Evolutionary conservation across 192 early-diverging fungal genomes (phyloP), one percentile per base, ranked within the genome.

Genomic region (Rhizophagus prolifer): DNA sequence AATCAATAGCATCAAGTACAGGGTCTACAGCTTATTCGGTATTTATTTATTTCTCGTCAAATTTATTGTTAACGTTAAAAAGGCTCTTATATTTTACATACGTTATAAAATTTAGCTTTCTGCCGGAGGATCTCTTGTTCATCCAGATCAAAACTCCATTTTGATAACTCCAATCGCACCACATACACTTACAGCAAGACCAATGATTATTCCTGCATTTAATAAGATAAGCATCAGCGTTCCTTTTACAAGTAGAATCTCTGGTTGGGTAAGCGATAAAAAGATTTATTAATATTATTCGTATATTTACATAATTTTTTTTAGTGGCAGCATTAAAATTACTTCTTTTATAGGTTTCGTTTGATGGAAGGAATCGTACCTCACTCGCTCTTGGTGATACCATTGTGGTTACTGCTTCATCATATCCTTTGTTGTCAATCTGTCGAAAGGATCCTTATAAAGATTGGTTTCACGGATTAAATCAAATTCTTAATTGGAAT

Each of bases 121-220:
- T 9, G 95, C 95, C 9, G 96, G 96, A 28, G 96, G 96, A 4
- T 94, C 95, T 7, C 82, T 98, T 36, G 94, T 96, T 38, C 96
- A 99, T 80, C 97, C 97, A 0, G 93, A 97, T 72, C 93, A 95
- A 64, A 89, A 90, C 50, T 91, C 96, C 2, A 91, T 97, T 21
- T 86, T 97, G 62, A 91, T 96, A 36, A 95, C 95, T 0, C 95
- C 95, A 0, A 95, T 96, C 76, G 96, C 94, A 72, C 87, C 95
- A 4, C 95, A 96, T 79, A 93, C 94, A 12, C 86, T 98, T 26
- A 95, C 95, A 19, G 94, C 95, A 78, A 85, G 97, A 4, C 96
- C 97, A 26, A 98, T 97, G 90, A 86, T 99, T 30, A 86, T 99
- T 19, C 96, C 97, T 2, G 93, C 93, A 58, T 90, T 90, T 21